Evolutionary conservation across 352 stramenopile species (phyloP), one percentile per base, ranked within the genome.

Genomic region (Pythium phragmitis): DNA sequence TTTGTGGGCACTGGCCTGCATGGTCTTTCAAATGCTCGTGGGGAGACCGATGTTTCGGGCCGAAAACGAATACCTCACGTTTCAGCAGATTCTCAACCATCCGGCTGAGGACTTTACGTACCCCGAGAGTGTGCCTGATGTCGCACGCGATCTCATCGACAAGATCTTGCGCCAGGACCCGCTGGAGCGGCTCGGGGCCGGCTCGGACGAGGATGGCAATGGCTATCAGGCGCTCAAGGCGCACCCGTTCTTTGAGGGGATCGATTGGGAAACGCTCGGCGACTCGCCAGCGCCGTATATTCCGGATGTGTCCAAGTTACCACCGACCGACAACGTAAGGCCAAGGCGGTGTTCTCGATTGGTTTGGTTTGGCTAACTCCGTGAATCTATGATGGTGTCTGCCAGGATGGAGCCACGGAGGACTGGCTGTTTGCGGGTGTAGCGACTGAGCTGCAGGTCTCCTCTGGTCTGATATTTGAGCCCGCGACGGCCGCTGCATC

Each of bases 61-160:
- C 2, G 88, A 94, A 58, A 96, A 94, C 54, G 91, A 98, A 50
- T 97, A 96, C 46, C 73, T 96, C 12, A 97, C 89, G 39, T 97
- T 97, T 66, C 85, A 97, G 67, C 81, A 94, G 67, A 95, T 95
- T 58, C 67, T 95, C 47, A 92, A 92, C 66, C 87, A 95, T 57
- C 84, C 85, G 14, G 75, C 82, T 7, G 87, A 91, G 57, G 78
- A 90, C 36, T 93, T 95, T 69, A 57, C 63, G 46, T 95, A 93
- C 57, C 87, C 87, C 0, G 58, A 72, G 0, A 65, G 57, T 43
- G 46, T 65, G 16, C 80, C 83, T 2, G 64, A 75, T 1, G 77
- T 89, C 4, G 87, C 87, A 11, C 73, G 75, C 16, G 85, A 96
- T 60, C 61, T 96, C 51, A 84, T 91, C 60, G 82, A 92, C 68